Evolutionary conservation across 2,329 filamentous ascomycete species (phyloP), one percentile per base, ranked within the genome.

Genomic region (Diplodia seriata): DNA sequence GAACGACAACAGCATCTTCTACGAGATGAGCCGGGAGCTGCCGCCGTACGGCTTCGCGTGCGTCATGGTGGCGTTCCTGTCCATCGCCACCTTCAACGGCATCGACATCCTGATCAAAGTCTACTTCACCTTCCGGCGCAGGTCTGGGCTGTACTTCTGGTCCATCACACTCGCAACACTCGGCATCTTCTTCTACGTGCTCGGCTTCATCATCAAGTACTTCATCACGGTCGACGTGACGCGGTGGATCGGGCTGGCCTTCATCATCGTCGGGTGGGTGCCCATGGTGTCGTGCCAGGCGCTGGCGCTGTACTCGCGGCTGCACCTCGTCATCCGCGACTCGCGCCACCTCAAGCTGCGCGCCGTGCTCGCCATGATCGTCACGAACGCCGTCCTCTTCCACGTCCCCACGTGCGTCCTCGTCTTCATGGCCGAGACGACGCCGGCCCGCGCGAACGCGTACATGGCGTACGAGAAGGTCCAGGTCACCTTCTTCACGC

Each of bases 261-360:
- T 85, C 7, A 75, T 85, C 26, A 80, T 80, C 23, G 69, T 89
- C 64, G 87, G 86, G 11, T 86, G 87, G 85, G 85, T 84, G 74
- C 72, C 78, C 1, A 88, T 89, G 85, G 84, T 89, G 0, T 87
- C 86, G 1, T 87, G 87, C 1, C 86, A 89, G 73, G 84, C 85
- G 0, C 72, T 89, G 14, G 87, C 90, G 1, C 78, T 90, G 1
- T 90, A 87, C 78, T 89, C 87, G 0, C 82, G 88, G 8, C 81
- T 90, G 0, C 86, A 89, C 73, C 79, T 90, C 1, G 81, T 90
- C 14, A 77, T 87, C 3, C 82, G 82, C n/a, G 85, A 86, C 55
- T 78, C 81, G 11, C 76, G 75, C n/a, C 8, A n/a, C 43, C 18
- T n/a, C 1, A 74, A 84, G 2, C 78, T 89, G 0, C 81, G 80